Percentiles rank a stretch among this genome's conserved stretches.
These are phyloP conservation scores for Diaporthe ampelina DNA, from an alignment of 2,329 filamentous ascomycete genomes.

Conservation along the genomic window DNA sequence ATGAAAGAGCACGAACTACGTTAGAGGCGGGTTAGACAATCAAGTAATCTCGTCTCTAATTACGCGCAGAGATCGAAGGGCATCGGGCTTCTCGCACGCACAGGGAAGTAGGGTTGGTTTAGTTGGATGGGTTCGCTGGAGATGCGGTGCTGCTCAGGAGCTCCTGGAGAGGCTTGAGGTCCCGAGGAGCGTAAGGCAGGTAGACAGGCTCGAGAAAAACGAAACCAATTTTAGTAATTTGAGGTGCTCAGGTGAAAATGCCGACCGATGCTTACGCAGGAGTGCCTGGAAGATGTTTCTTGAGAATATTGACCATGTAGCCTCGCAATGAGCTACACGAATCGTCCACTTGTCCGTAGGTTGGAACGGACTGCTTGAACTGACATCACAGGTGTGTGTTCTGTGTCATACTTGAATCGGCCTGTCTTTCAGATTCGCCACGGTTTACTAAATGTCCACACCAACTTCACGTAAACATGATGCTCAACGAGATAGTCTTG, in stretches of 20 bases:
- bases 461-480: not conserved
- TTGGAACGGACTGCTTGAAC: not conserved
- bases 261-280: not conserved
- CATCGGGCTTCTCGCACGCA: not conserved
- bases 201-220: constrained; percentile 14
- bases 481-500: not conserved
- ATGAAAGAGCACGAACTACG: constrained; percentile 9
- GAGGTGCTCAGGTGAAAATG: not conserved
- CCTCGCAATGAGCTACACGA: too few species aligned
- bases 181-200: constrained; percentile 4
- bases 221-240: constrained; percentile 1
- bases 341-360: not conserved
- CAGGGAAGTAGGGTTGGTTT: not conserved
- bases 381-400: not conserved
- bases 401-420: not conserved
- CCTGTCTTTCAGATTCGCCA: not conserved
- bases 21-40: constrained; percentile 18
- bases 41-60: not conserved
- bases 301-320: not conserved
- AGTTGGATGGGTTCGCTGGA: constrained; percentile 4
- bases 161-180: constrained; percentile 35
- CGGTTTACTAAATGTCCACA: not conserved
- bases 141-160: constrained; percentile 4
- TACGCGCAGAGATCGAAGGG: not conserved
- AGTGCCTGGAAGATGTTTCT: not conserved